phyloP scores from a whole-genome alignment of 768 basidiomycete genomes.

The Russula earlei region DNA sequence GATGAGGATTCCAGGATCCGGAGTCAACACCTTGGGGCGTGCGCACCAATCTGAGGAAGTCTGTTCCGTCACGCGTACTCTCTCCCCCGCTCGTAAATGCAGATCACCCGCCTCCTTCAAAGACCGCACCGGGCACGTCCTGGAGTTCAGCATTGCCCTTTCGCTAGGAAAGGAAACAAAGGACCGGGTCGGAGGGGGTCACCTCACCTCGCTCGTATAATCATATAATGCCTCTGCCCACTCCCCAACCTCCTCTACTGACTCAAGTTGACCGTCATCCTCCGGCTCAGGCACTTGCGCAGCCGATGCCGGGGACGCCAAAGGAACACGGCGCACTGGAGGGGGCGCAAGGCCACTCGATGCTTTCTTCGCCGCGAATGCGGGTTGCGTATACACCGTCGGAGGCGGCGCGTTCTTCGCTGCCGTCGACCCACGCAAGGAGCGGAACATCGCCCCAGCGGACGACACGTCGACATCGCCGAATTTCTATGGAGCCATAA shows the following conservation, averaged over 20 bases:
- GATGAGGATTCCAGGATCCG: neutral
- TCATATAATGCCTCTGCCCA: constrained; percentile 78
- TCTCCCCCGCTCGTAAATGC: constrained; percentile 43
- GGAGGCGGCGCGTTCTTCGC: constrained; percentile 32
- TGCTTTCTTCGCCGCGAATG: constrained; percentile 30
- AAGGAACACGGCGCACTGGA: constrained; percentile 30
- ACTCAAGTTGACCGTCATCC: neutral
- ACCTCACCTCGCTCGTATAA: constrained; percentile 50
- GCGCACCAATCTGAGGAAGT: constrained; percentile 71
- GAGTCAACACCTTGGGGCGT: neutral
- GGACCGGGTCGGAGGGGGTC: neutral
- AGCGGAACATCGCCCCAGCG: constrained; percentile 35
- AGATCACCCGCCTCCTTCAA: constrained; percentile 63
- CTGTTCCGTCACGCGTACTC: constrained; percentile 53
- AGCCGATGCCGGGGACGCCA: neutral
- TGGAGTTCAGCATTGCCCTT: neutral
- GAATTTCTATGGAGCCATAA: constrained; percentile 36
- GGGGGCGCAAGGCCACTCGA: constrained; percentile 39
- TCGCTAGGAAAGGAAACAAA: neutral
- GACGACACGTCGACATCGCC: constrained; percentile 52
- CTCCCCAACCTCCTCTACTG: constrained; percentile 39
- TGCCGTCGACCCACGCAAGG: constrained; percentile 36
- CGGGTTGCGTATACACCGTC: constrained; percentile 34
- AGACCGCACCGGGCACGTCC: neutral
- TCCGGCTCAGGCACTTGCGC: constrained; percentile 7